Conservation (phyloP, 139 green algal genomes). For the Edaphochlamys debaryana region DNA sequence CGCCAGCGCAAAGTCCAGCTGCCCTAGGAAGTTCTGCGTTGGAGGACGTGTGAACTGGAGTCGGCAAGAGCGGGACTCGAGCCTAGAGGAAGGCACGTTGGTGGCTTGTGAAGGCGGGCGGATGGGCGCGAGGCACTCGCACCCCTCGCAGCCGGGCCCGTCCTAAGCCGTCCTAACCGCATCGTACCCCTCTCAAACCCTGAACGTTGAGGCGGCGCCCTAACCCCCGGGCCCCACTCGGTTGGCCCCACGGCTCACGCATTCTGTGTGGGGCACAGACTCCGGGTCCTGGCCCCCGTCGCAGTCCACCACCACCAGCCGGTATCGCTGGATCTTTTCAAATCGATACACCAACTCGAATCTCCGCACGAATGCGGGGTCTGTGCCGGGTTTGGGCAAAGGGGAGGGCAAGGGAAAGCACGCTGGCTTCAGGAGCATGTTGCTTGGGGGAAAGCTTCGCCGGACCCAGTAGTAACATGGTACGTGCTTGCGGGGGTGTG, state of each 20-base stretch:
- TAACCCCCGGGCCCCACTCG: no score
- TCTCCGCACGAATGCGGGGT: neutral
- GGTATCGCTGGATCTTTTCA: neutral
- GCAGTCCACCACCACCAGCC: neutral
- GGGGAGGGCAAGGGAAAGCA: no score
- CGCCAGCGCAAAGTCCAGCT: neutral
- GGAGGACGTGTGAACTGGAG: no score
- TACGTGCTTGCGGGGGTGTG: no score
- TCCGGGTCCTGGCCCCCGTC: neutral
- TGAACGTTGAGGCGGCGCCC: neutral
- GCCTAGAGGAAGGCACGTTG: neutral
- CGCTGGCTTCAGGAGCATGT: no score
- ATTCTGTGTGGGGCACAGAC: neutral
- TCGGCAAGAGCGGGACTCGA: neutral
- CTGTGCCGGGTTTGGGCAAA: neutral
- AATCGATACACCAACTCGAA: neutral
- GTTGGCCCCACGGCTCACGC: neutral
- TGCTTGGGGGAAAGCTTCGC: no score
- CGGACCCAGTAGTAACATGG: no score
- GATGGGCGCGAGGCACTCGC: no score
- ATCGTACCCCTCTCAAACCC: neutral
- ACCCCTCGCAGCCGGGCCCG: no score
- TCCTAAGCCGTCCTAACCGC: no score
- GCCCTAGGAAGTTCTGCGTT: neutral
- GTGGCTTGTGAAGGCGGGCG: no score